Evolutionary conservation across 208 protist species (phyloP), one percentile per base, ranked within the genome.

Genomic region (Hexamita inflata): DNA sequence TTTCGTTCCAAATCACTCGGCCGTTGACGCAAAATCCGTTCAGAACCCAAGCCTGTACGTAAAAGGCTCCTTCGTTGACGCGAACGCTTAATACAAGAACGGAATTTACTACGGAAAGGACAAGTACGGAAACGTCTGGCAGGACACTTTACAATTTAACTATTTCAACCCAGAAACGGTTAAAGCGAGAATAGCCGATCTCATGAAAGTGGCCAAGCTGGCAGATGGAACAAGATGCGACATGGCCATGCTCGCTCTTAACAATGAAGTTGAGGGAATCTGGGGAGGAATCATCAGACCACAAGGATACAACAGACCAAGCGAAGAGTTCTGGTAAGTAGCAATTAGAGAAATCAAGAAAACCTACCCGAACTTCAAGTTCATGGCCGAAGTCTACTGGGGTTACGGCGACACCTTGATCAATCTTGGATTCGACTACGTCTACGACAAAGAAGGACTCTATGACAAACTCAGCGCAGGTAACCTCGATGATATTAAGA

Each of bases 371-470:
- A 62, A 81, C n/a, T 64, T 81, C 30, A 77, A 85, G 7, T 87
- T 89, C 58, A 53, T 88, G 1, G 86, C 85, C 11, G 86, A 89
- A 65, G 35, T 39, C 19, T 89, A 89, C 40, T 80, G 79, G 40
- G 67, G 60, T 30, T 59, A 60, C 0, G 70, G 83, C 45, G 30
- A 39, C 0, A 35, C 77, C 26, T 60, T 89, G 11, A 49, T 82
- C 58, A 28, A 75, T n/a, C 58, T 77, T n/a, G 86, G 86, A 0
- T 89, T 89, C 61, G 86, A 89, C 28, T 89, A 76, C 65, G 80
- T 81, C 30, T 89, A 89, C 45, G 86, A 89, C 57, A 89, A 89
- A 19, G n/a, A n/a, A n/a, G n/a, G n/a, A n/a, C n/a, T n/a, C n/a
- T n/a, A n/a, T n/a, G n/a, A n/a, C n/a, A n/a, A n/a, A n/a, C n/a